These are phyloP conservation scores for Vaccinium myrtillus DNA, from an alignment of 148 eudicot species.

Conservation along the genomic window DNA sequence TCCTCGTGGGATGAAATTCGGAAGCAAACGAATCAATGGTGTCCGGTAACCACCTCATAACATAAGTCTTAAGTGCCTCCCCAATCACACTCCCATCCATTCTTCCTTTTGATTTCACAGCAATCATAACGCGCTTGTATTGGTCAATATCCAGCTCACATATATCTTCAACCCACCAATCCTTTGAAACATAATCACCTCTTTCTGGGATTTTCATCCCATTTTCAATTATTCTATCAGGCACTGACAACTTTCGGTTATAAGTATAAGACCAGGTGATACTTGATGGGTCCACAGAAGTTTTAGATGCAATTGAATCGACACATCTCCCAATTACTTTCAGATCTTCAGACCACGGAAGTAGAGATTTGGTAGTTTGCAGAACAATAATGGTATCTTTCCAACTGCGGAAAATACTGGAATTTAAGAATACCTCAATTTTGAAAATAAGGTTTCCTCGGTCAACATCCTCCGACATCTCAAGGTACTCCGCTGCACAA, in stretches of 20 bases:
- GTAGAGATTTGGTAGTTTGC: constrained; percentile 59
- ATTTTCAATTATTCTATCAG: constrained; percentile 44
- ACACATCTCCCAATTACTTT: constrained; percentile 67
- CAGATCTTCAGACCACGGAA: constrained; percentile 75
- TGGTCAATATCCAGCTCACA: constrained; percentile 75
- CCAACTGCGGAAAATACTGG: constrained; percentile 77
- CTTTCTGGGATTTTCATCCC: constrained; percentile 19
- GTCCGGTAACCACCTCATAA: constrained; percentile 82
- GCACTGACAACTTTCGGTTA: constrained; percentile 52
- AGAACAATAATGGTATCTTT: constrained; percentile 86
- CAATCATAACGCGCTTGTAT: constrained; percentile 67
- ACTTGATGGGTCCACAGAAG: constrained; percentile 61
- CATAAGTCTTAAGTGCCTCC: constrained; percentile 70
- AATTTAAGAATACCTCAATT: constrained; percentile 80
- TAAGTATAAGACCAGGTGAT: constrained; percentile 82
- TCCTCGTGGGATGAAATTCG: constrained; percentile 51
- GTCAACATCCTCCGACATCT: constrained; percentile 77
- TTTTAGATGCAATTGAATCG: constrained; percentile 78
- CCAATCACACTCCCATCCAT: constrained; percentile 69
- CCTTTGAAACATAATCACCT: constrained; percentile 60
- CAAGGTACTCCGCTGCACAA: constrained; percentile 88
- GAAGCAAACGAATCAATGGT: constrained; percentile 59
- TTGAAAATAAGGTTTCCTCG: constrained; percentile 71
- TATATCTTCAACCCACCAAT: constrained; percentile 96
- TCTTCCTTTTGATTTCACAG: constrained; percentile 68